Evolutionary conservation across 768 basidiomycete genomes (phyloP), one percentile per base, ranked within the genome.

Genomic region (Podaxis sp.): DNA sequence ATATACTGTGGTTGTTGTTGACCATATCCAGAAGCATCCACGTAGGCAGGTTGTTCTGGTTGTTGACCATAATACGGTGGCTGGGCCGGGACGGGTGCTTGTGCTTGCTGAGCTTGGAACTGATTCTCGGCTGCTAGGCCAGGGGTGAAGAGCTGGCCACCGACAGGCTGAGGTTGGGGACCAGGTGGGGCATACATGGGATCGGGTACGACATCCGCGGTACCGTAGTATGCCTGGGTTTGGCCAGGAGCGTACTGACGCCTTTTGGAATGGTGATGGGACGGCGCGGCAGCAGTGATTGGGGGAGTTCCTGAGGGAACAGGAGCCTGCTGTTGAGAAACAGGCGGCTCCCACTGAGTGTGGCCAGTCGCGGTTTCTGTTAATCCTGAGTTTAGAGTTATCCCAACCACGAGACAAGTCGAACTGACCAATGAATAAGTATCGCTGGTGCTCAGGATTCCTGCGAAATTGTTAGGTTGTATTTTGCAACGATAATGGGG

Each of bases 231-330:
- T 2, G 85, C 93, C 70, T 95, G 93, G 1, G 94, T 94, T 75
- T 97, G 95, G 11, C 93, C 95, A 3, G 93, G 87, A 54, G 96
- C 96, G 73, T 98, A 98, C 74, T 96, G 95, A 51, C 96, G 88
- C 68, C 93, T 89, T 76, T 93, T 90, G 58, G 79, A 60, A 66
- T 83, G 80, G 30, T 76, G 72, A 44, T 82, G 74, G 15, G 79
- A 76, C 26, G 84, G 79, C n/a, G 80, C 44, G 77, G 80, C 33
- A 84, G 80, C 22, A 77, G 74, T 2, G 82, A 78, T 76, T 19
- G 78, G 70, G 4, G 78, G 76, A 8, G 76, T 75, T 17, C 80
- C 74, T 51, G 83, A 79, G 59, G 74, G 68, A 59, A 73, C 69
- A 57, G 70, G 72, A 15, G 69, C 72, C 46, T 76, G 73, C 12